Evolutionary conservation across 2,329 filamentous ascomycete species (phyloP).

Genomic region (Fusarium xyrophilum): DNA sequence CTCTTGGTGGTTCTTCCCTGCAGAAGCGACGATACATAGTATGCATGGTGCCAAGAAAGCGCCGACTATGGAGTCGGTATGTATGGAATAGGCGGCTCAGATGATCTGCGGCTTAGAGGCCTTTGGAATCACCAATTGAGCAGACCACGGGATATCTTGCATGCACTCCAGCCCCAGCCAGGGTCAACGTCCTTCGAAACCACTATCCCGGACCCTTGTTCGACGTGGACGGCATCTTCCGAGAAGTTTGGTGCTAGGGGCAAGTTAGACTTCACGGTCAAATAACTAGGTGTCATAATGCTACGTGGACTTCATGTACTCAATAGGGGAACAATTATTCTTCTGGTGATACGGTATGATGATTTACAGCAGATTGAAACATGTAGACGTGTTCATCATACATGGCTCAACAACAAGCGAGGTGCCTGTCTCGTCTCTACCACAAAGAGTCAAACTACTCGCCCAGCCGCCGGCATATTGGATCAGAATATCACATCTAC

Average conservation of each 20-base stretch:
- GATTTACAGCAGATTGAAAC: background rate
- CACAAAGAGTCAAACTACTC: background rate
- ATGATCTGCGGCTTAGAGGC: conserved; percentile 31
- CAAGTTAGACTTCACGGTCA: conserved; percentile 13
- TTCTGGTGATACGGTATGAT: background rate
- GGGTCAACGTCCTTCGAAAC: conserved; percentile 5
- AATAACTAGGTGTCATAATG: conserved; percentile 14
- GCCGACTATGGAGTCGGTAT: conserved; percentile 7
- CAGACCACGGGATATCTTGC: conserved; percentile 15
- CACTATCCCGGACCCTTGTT: conserved; percentile 13
- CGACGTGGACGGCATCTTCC: conserved; percentile 24
- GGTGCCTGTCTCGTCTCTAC: background rate
- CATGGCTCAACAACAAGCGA: conserved; percentile 4
- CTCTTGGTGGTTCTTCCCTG: background rate
- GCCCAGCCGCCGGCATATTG: background rate
- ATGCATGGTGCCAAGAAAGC: background rate
- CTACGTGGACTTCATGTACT: conserved; percentile 7
- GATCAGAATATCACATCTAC: conserved; percentile 2
- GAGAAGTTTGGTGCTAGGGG: conserved; percentile 1
- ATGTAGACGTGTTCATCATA: background rate
- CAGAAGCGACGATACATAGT: background rate
- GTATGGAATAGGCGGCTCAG: conserved; percentile 10
- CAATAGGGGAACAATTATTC: conserved; percentile 5
- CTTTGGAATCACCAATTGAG: conserved; percentile 32
- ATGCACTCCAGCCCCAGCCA: background rate